Percentiles rank a stretch among this genome's conserved stretches.
phyloP scores from a whole-genome alignment of 495 filamentous ascomycete species.

The Daldinia grandis region DNA sequence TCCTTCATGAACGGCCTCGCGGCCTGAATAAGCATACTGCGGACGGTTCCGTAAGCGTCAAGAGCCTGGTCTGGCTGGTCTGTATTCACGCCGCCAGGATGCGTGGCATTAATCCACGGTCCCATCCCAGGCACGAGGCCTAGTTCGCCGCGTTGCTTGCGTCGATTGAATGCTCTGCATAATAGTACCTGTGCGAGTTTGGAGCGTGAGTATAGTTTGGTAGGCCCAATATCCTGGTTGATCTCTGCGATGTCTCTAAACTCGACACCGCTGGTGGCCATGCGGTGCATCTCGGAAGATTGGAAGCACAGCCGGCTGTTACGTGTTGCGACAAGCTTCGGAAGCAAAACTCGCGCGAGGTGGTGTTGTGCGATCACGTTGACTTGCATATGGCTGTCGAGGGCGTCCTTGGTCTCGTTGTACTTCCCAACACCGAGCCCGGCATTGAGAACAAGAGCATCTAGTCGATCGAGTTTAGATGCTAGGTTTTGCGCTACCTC shows the following conservation, averaged over 20 bases:
- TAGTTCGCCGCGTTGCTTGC: slow-evolving; percentile 48
- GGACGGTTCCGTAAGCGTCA: slow-evolving; percentile 59
- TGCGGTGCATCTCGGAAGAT: slow-evolving; percentile 64
- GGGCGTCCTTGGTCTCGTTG: slow-evolving; percentile 45
- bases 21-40: slow-evolving; percentile 51
- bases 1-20: slow-evolving; percentile 61
- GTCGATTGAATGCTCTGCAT: slow-evolving; percentile 39
- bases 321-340: slow-evolving; percentile 46
- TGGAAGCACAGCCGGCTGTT: slow-evolving; percentile 48
- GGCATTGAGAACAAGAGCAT: slow-evolving; percentile 54
- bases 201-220: slow-evolving; percentile 61
- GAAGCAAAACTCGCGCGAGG: slow-evolving; percentile 51
- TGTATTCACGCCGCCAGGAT: slow-evolving; percentile 61
- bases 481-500: slow-evolving; percentile 50
- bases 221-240: slow-evolving; percentile 62
- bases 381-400: slow-evolving; percentile 54
- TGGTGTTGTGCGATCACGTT: slow-evolving; percentile 53
- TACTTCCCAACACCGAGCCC: slow-evolving; percentile 52
- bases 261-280: slow-evolving; percentile 51
- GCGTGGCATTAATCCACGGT: slow-evolving; percentile 57
- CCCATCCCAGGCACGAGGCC: slow-evolving; percentile 27
- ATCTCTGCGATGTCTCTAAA: slow-evolving; percentile 63
- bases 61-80: slow-evolving; percentile 61
- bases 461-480: slow-evolving; percentile 49
- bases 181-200: slow-evolving; percentile 67